These are phyloP conservation scores for Colletotrichum tanaceti DNA, from an alignment of 2,329 filamentous ascomycete genomes.

Conservation along the genomic window DNA sequence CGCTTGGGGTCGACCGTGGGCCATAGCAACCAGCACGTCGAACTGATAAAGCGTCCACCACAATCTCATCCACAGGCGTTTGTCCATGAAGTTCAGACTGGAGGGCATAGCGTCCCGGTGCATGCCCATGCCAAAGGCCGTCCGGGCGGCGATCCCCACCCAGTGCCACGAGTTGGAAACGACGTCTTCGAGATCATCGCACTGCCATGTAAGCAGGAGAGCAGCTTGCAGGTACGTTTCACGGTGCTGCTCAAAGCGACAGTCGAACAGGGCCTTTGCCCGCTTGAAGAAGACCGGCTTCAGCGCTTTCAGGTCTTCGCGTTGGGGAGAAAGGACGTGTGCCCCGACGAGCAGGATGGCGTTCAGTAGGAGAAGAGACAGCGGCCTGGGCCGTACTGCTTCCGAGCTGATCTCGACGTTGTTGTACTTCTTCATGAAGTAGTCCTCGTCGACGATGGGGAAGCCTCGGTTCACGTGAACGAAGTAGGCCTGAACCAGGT, in stretches of 20 bases:
- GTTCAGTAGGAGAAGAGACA: conserved; percentile 62
- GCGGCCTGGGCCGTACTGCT: conserved; percentile 48
- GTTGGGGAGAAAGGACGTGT: conserved; percentile 57
- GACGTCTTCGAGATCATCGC: conserved; percentile 66
- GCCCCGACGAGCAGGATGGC: conserved; percentile 63
- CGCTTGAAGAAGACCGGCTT: conserved; percentile 63
- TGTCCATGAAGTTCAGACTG: conserved; percentile 47
- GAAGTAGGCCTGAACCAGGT: conserved; percentile 64
- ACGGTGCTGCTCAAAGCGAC: conserved; percentile 64
- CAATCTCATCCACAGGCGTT: conserved; percentile 52
- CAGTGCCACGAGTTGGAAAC: conserved; percentile 64
- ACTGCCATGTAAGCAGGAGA: conserved; percentile 66
- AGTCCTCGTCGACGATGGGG: conserved; percentile 62
- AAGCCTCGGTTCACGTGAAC: conserved; percentile 62
- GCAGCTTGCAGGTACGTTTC: conserved; percentile 66
- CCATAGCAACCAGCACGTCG: conserved; percentile 51
- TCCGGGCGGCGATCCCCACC: conserved; percentile 64
- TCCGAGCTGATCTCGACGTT: conserved; percentile 53
- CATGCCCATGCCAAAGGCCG: conserved; percentile 66
- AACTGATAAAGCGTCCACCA: conserved; percentile 57
- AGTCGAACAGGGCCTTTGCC: conserved; percentile 65
- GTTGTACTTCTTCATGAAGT: conserved; percentile 63
- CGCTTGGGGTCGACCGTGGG: conserved; percentile 63
- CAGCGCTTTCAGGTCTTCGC: conserved; percentile 51
- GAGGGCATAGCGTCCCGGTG: conserved; percentile 52